These are phyloP conservation scores for Keithomyces neogunnii DNA, from an alignment of 2,329 filamentous ascomycete genomes.

Conservation along the genomic window DNA sequence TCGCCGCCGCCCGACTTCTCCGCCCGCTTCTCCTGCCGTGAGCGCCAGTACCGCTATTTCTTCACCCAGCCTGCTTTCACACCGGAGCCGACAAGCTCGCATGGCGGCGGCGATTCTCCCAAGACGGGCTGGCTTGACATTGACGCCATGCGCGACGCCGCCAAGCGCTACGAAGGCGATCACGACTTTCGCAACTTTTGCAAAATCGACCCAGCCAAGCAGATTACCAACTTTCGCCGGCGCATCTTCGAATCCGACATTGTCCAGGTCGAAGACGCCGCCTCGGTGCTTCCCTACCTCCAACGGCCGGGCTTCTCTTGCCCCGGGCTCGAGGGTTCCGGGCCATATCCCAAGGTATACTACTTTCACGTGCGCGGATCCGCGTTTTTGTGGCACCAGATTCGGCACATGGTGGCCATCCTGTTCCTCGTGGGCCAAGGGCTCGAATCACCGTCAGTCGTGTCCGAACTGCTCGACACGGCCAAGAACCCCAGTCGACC, in stretches of 20 bases:
- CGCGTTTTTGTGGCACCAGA: conserved; percentile 97
- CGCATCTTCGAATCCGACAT: conserved; percentile 75
- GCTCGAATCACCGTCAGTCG: conserved; percentile 65
- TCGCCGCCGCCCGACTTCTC: conserved; percentile 71
- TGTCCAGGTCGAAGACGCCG: conserved; percentile 53
- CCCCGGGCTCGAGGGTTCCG: conserved; percentile 9
- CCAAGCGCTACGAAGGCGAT: conserved; percentile 67
- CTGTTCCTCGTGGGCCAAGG: conserved; percentile 91
- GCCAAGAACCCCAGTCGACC: conserved; percentile 65
- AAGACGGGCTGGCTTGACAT: conserved; percentile 80
- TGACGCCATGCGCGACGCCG: conserved; percentile 74
- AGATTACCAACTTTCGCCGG: conserved; percentile 75
- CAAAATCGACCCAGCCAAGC: conserved; percentile 84
- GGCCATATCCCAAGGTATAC: conserved; percentile 59
- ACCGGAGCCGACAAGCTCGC: conserved; percentile 38
- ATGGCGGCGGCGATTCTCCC: conserved; percentile 9
- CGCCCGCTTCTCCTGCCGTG: conserved; percentile 85
- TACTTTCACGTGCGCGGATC: conserved; percentile 82
- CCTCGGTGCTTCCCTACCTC: conserved; percentile 49
- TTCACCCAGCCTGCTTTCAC: conserved; percentile 89
- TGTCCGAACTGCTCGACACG: conserved; percentile 69
- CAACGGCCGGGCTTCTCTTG: conserved; percentile 27
- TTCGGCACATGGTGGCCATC: conserved; percentile 85
- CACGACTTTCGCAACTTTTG: conserved; percentile 98
- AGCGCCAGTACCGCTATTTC: conserved; percentile 91